Evolutionary conservation across 225 moss, liverwort and hornwort genomes (phyloP).

Genomic region (Anthoceros angustus): DNA sequence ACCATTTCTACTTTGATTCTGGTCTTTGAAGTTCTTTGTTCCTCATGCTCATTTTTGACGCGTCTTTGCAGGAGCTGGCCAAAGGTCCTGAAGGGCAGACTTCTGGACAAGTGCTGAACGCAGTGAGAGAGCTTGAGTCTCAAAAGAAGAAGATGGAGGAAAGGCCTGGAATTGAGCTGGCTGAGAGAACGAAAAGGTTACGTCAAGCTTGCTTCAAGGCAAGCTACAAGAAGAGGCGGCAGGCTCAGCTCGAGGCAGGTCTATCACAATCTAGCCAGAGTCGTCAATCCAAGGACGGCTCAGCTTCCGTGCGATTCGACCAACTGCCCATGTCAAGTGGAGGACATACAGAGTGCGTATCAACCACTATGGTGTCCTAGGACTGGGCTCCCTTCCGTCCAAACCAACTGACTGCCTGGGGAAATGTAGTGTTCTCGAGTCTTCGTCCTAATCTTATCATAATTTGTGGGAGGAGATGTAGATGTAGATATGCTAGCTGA

Average conservation of each 20-base stretch:
- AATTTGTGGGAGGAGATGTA: too few relatives aligned
- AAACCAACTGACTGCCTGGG: too few relatives aligned
- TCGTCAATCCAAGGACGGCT: not conserved
- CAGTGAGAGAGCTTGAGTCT: constrained; percentile 80
- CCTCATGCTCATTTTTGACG: too few relatives aligned
- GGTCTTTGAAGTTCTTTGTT: too few relatives aligned
- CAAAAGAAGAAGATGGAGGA: constrained; percentile 98
- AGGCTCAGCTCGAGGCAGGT: constrained; percentile 30
- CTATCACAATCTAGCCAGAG: not conserved
- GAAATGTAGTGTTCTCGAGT: too few relatives aligned
- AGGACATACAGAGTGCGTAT: not conserved
- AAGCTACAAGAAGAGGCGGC: constrained; percentile 96
- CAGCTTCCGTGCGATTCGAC: not conserved
- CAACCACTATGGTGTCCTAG: too few relatives aligned
- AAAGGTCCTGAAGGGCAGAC: constrained; percentile 86
- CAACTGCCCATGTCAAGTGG: not conserved
- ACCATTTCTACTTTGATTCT: too few relatives aligned
- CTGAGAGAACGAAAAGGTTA: constrained; percentile 85
- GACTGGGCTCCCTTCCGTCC: too few relatives aligned
- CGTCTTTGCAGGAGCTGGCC: constrained; percentile 80
- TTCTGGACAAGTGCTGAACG: constrained; percentile 75
- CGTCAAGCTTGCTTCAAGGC: constrained; percentile 98
- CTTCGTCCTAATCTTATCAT: too few relatives aligned
- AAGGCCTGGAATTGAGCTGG: constrained; percentile 90
- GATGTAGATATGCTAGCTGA: too few relatives aligned